Base-by-base conservation (phyloP, 768 basidiomycete species). In the Amanita phalloides region DNA sequence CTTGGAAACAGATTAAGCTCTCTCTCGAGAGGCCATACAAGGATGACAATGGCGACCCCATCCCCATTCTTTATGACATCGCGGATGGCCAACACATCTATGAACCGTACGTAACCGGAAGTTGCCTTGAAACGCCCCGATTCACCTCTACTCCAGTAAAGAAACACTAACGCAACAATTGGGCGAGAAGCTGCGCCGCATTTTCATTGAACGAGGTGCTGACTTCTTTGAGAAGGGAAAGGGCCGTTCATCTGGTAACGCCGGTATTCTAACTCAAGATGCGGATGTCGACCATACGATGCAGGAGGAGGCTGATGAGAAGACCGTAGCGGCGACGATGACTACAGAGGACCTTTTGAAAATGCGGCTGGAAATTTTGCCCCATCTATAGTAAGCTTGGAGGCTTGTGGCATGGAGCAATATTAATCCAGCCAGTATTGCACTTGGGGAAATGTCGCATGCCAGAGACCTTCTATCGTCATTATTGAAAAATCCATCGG, bases 1-100 rank as follows among this genome's bases (percentile, higher is more conserved):
- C 70, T 7, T 84, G 81, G 77, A 81, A 76, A 60, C 74, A 74
- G 55, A 68, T 82, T 35, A 82, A 68, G 54, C 68, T 90, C 8
- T 82, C 86, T 1, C 73, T 92, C 30, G 89, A 92, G 61, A 72
- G 80, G 36, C 87, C 86, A 0, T 90, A 90, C 69, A 89, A 84
- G 64, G 84, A 89, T 59, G 88, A 91, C 57, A 66, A 74, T 35
- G 87, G 85, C 6, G 69, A 76, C 42, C 72, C 61, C 7, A 77
- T 90, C 26, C 83, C 78, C 23, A 69, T 72, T 4, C 66, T 91
- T 26, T 66, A 75, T 25, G 88, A 92, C 60, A 86, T 92, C 50
- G 73, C 76, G 23, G 82, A 87, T 39, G 86, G 88, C 36, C 74
- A 80, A 55, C 76, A 78, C 48, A 67, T 85, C 44, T 81, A 82